Percentiles rank a stretch among this genome's conserved stretches.
phyloP scores from a whole-genome alignment of 345 rosid genomes.

The Gossypium rotundifolium region DNA sequence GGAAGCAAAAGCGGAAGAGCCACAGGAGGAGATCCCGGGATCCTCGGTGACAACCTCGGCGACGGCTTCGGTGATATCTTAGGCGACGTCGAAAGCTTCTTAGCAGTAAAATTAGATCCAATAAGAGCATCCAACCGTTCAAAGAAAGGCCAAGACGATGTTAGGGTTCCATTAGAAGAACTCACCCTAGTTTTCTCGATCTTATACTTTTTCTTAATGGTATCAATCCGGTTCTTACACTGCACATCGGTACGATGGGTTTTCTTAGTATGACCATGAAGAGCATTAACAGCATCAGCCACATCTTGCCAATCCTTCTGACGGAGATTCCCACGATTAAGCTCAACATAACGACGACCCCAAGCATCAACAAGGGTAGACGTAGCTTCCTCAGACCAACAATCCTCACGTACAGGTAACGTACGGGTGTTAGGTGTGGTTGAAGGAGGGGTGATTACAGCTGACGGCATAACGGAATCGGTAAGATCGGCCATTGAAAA shows the following conservation, averaged over 20 bases:
- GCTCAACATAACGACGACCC: slow-evolving; percentile 86
- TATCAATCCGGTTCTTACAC: slow-evolving; percentile 98
- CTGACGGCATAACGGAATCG: slow-evolving; percentile 31
- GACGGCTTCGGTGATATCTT: slow-evolving; percentile 26
- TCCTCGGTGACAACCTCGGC: slow-evolving; percentile 20
- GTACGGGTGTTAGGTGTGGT: slow-evolving; percentile 38
- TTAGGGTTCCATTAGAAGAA: slow-evolving; percentile 42
- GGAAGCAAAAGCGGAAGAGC: slow-evolving; percentile 37
- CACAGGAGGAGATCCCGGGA: slow-evolving; percentile 44
- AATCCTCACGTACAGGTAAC: slow-evolving; percentile 82
- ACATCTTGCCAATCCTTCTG: slow-evolving; percentile 99
- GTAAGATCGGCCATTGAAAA: slow-evolving; percentile 36
- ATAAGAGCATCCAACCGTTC: slow-evolving; percentile 70
- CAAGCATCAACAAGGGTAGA: slow-evolving; percentile 88
- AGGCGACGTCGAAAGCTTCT: slow-evolving; percentile 38
- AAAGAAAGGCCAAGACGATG: slow-evolving; percentile 81
- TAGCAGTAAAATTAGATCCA: slow-evolving; percentile 48
- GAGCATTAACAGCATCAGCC: slow-evolving; percentile 85
- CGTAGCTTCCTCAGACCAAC: slow-evolving; percentile 99
- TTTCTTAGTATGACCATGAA: slow-evolving; percentile 78
- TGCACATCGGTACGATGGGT: slow-evolving; percentile 94
- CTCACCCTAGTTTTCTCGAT: slow-evolving; percentile 75
- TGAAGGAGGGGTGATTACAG: slow-evolving; percentile 20
- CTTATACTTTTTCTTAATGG: slow-evolving; percentile 94
- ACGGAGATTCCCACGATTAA: slow-evolving; percentile 89